A percentile compares a stretch with the other conserved stretches of the same genome.
Evolutionary conservation across 2,329 filamentous ascomycete genomes (phyloP).

Genomic region (Cephalotrichum gorgonifer): DNA sequence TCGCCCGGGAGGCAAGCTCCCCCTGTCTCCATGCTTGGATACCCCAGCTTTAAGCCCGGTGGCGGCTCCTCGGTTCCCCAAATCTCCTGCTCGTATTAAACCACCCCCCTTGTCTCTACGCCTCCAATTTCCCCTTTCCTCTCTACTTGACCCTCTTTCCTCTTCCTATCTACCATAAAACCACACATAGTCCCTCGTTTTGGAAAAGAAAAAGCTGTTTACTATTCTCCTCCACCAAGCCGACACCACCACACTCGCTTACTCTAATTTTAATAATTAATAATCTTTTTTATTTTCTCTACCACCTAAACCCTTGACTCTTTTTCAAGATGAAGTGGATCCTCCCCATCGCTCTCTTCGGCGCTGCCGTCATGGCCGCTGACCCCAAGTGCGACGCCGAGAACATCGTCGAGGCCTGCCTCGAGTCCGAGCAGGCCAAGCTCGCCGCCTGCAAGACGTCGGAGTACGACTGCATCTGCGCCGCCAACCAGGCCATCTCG

Average conservation of each 20-base stretch:
- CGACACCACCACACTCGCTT: neutral
- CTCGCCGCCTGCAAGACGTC: slow-evolving; percentile 23
- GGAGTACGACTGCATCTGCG: slow-evolving; percentile 38
- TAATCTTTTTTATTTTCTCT: slow-evolving; percentile 6
- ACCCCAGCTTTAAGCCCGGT: no score
- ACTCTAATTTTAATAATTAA: slow-evolving; percentile 3
- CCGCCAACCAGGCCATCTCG: slow-evolving; percentile 29
- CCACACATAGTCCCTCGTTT: neutral
- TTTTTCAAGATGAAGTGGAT: slow-evolving; percentile 37
- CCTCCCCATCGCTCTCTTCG: slow-evolving; percentile 26
- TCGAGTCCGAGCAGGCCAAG: slow-evolving; percentile 27
- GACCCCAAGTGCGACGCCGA: slow-evolving; percentile 28
- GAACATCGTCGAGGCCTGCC: slow-evolving; percentile 35
- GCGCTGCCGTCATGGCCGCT: slow-evolving; percentile 18
- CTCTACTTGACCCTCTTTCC: neutral
- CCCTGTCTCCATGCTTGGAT: no score
- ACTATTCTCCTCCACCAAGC: neutral
- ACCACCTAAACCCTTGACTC: no score
- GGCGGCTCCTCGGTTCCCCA: no score
- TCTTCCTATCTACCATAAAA: no score
- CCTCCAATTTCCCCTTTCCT: neutral
- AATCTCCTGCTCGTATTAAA: neutral
- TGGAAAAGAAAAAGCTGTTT: neutral
- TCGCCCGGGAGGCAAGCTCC: no score
- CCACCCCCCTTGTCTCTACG: no score